Conservation (phyloP, 768 basidiomycete species). For the Suillus paluster region DNA sequence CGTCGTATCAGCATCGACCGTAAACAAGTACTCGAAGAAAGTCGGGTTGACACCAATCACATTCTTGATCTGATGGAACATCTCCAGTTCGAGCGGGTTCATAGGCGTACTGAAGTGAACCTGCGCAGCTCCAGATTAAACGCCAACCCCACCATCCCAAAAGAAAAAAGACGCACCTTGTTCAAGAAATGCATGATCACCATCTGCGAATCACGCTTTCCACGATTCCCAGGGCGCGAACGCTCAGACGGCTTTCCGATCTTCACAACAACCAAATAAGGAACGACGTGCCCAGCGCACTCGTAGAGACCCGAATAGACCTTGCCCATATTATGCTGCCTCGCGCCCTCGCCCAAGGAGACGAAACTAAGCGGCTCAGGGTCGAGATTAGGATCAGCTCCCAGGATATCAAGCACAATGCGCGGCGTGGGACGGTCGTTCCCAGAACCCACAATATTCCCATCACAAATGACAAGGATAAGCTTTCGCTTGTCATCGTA, state of each 20-base stretch:
- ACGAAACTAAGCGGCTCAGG: slow-evolving; percentile 95
- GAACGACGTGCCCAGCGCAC: slow-evolving; percentile 92
- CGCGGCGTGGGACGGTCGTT: slow-evolving; percentile 96
- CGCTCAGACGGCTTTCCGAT: slow-evolving; percentile 95
- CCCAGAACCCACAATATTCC: slow-evolving; percentile 96
- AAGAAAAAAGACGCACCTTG: slow-evolving; percentile 57
- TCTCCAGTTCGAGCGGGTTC: slow-evolving; percentile 96
- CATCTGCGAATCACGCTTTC: slow-evolving; percentile 98
- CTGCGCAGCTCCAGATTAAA: slow-evolving; percentile 40
- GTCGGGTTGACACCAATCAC: slow-evolving; percentile 99
- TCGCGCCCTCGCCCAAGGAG: slow-evolving; percentile 91
- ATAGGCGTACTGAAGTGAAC: slow-evolving; percentile 97
- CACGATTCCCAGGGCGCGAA: slow-evolving; percentile 92
- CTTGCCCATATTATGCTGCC: slow-evolving; percentile 98
- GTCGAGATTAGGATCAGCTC: slow-evolving; percentile 89
- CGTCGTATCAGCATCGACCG: slow-evolving; percentile 93
- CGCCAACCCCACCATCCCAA: too few species aligned
- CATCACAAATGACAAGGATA: slow-evolving; percentile 92
- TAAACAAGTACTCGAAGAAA: slow-evolving; percentile 96
- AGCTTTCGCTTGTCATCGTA: slow-evolving; percentile 99
- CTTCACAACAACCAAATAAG: slow-evolving; percentile 91
- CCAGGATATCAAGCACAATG: slow-evolving; percentile 95
- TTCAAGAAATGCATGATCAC: slow-evolving; percentile 97
- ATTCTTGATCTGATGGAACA: slow-evolving; percentile 99
- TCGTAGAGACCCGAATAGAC: slow-evolving; percentile 97